Evolutionary conservation across 352 stramenopile species (phyloP), one percentile per base, ranked within the genome.

Genomic region (Phytopythium sindhum): DNA sequence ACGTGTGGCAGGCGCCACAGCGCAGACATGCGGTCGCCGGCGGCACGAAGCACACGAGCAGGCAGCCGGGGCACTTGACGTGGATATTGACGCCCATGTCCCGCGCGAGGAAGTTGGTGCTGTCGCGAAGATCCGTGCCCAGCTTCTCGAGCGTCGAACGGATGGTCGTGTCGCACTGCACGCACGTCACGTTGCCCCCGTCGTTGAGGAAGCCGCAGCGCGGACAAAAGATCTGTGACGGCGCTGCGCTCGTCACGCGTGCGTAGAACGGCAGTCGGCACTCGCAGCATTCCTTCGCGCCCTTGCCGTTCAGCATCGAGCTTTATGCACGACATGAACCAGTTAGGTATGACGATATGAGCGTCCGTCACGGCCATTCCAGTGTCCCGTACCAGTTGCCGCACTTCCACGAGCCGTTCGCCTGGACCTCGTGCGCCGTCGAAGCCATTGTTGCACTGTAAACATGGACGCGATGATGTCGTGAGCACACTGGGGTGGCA

Each of bases 41-140:
- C 4, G 86, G 84, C 45, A 95, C 82, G 42, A 75, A 82, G 75
- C 86, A 95, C 58, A 91, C 71, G 17, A 84, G 69, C 33, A 85
- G 64, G 60, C 86, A 95, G 33, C 86, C 86, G 26, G 86, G 86
- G 70, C 86, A 95, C 68, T 89, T 85, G 68, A 95, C 84, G 67
- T 90, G 78, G 64, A 95, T 90, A 67, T 93, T 91, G 24, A 95
- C 70, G 35, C 86, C 86, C 73, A 95, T 90, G 65, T 95, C 84
- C 31, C 86, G 72, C 29, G 82, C 86, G 19, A 93, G 55, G 57
- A 90, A 84, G 64, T 92, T 95, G 47, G 86, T 93, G 60, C 82
- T 91, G 67, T 93, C 84, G 42, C 74, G 79, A 59, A 92, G 61
- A 50, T 93, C 79, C 17, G 80, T 79, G 63, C 78, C 74, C 57